A percentile compares a stretch with the other conserved stretches of the same genome.
Conservation (phyloP, 257 asterid species). For the Plectranthus barbatus region DNA sequence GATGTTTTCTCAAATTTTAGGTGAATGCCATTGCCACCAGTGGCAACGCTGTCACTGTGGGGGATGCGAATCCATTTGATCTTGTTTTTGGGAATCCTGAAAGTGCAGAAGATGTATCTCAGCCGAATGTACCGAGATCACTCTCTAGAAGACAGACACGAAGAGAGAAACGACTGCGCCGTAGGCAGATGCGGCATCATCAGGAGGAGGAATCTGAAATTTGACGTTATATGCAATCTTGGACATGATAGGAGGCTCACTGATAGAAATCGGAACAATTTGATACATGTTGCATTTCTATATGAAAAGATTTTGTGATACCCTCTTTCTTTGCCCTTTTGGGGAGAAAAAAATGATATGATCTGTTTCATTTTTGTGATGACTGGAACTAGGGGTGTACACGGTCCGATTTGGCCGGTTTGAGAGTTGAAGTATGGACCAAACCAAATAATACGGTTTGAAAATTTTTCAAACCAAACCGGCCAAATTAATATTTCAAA, state of each 20-base stretch:
- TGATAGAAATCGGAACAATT: not conserved
- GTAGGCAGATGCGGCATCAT: constrained; percentile 45
- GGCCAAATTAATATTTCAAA: no score
- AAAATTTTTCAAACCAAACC: no score
- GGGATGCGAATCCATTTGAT: constrained; percentile 52
- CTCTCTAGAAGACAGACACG: constrained; percentile 27
- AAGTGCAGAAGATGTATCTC: constrained; percentile 22
- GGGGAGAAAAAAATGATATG: no score
- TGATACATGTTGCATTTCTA: not conserved
- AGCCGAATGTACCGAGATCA: constrained; percentile 11
- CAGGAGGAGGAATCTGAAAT: constrained; percentile 29
- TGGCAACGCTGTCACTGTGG: not conserved
- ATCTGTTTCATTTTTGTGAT: no score
- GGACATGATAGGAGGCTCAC: not conserved
- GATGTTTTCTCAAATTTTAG: constrained; percentile 23
- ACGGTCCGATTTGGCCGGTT: no score
- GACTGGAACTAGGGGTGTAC: no score
- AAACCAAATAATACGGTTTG: no score
- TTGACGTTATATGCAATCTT: constrained; percentile 11
- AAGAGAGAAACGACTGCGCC: constrained; percentile 42
- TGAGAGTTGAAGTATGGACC: no score
- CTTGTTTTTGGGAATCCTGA: constrained; percentile 45
- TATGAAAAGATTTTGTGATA: no score
- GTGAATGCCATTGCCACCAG: constrained; percentile 23
- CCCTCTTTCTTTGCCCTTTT: no score